These are phyloP conservation scores for Cladophialophora chaetospira DNA, from an alignment of 2,329 filamentous ascomycete genomes.

Conservation along the genomic window DNA sequence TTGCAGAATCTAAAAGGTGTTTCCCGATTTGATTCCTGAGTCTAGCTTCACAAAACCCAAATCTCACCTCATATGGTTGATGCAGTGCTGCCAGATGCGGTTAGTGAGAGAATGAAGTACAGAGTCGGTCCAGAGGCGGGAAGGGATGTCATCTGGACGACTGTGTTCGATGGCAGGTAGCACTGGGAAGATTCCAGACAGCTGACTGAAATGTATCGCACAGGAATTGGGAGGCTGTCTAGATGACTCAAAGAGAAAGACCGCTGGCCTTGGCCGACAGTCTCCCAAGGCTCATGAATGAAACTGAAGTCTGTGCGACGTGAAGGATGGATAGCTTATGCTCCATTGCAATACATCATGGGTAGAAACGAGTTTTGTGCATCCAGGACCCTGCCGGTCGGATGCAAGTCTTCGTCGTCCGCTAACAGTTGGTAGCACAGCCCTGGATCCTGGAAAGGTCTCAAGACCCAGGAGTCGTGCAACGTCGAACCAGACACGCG, in stretches of 20 bases:
- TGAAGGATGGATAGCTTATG: neutral
- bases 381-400: no score
- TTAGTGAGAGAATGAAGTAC: neutral
- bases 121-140: neutral
- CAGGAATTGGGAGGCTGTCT: neutral
- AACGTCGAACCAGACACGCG: neutral
- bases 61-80: neutral
- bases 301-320: neutral
- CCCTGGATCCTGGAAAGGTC: no score
- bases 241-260: neutral
- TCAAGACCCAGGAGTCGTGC: no score
- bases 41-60: neutral
- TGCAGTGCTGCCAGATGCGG: neutral
- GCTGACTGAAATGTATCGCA: neutral
- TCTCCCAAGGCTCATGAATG: neutral
- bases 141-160: neutral
- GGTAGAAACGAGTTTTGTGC: neutral
- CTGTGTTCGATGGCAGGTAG: neutral
- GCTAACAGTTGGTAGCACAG: no score
- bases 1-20: no score
- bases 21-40: no score
- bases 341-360: no score
- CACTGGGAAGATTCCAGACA: neutral
- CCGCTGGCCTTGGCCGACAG: conserved; percentile 10
- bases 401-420: no score